Conservation (phyloP, 106 monocot species). For the Amphibolis antarctica region DNA sequence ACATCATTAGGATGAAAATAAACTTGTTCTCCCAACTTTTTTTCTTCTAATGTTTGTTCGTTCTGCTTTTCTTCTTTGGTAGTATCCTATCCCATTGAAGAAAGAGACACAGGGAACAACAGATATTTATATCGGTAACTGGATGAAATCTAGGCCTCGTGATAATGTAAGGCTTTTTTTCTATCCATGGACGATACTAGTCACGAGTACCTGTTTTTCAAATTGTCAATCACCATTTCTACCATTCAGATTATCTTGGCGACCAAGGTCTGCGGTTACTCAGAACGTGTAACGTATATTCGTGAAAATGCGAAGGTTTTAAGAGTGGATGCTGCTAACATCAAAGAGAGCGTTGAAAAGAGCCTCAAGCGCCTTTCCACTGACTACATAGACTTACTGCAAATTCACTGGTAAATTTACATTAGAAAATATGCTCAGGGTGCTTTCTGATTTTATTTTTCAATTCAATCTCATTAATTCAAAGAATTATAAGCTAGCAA, state of each 20-base stretch:
- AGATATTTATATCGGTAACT: constrained; percentile 78
- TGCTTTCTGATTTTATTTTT: background rate
- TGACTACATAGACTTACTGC: constrained; percentile 90
- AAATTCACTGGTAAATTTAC: constrained; percentile 73
- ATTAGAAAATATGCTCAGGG: background rate
- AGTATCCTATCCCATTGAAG: constrained; percentile 84
- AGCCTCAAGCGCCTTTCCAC: constrained; percentile 76
- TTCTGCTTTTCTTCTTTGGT: constrained; percentile 5
- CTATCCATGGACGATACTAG: background rate
- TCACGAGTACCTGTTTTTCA: background rate
- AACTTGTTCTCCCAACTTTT: background rate
- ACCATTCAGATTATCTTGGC: constrained; percentile 70
- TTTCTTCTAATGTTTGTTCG: too few species aligned
- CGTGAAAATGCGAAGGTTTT: constrained; percentile 65
- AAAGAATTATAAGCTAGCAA: too few species aligned
- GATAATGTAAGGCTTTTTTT: constrained; percentile 46
- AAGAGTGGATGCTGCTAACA: constrained; percentile 75
- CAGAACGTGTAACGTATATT: constrained; percentile 47
- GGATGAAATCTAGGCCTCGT: constrained; percentile 75
- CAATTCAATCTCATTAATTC: too few species aligned
- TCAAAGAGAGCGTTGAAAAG: constrained; percentile 92
- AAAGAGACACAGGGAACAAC: constrained; percentile 92
- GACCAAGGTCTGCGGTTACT: constrained; percentile 85
- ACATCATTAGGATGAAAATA: background rate
- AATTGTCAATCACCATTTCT: background rate